Base-by-base conservation (phyloP, 2,329 filamentous ascomycete genomes). In the Xylaria sp. region DNA sequence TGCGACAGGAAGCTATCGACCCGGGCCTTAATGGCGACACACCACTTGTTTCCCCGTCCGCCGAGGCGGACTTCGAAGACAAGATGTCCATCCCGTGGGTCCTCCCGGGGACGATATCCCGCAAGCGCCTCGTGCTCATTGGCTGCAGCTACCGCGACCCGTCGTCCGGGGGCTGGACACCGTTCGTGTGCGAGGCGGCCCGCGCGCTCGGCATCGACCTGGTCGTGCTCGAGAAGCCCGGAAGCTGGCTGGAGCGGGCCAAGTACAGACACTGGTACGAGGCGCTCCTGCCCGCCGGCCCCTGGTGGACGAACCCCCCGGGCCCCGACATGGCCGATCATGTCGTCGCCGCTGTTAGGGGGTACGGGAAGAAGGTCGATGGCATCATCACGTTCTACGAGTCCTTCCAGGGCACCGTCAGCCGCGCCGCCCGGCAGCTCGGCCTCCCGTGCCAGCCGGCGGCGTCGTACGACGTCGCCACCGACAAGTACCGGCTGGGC, bases 381-480 rank as follows among this genome's bases (percentile, higher is more conserved):
- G 65, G 65, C 6, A 52, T 68, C 2, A 58, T 65, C 8, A 62
- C 65, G 4, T 66, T 65, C 46, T 38, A 56, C 38, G 66, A 68
- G 29, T 57, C 63, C 7, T 50, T 65, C 17, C 64, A 66, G 20
- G 56, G 52, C 21, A 59, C 60, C 2, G 59, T 68, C 26, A 64
- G 62, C 48, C 24, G 52, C 7, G 66, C 57, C 26, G 63, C 64
- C 2, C 22, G 50, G 16, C 53, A 56, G 8, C 60, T 66, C 7
- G 64, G 60, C 2, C 55, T 67, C 16, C 56, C 63, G 6, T 59
- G 56, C 11, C 62, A 66, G 40, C 50, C 42, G 2, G 48, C 60
- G 2, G 55, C 56, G 13, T 54, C 66, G 20, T 67, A 63, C 45
- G 60, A 61, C 37, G 55, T 52, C 11, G 66, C 66, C n/a, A 66